Evolutionary conservation across 1,284 basidiomycete genomes (phyloP).

Genomic region (Tylopilus sp.): DNA sequence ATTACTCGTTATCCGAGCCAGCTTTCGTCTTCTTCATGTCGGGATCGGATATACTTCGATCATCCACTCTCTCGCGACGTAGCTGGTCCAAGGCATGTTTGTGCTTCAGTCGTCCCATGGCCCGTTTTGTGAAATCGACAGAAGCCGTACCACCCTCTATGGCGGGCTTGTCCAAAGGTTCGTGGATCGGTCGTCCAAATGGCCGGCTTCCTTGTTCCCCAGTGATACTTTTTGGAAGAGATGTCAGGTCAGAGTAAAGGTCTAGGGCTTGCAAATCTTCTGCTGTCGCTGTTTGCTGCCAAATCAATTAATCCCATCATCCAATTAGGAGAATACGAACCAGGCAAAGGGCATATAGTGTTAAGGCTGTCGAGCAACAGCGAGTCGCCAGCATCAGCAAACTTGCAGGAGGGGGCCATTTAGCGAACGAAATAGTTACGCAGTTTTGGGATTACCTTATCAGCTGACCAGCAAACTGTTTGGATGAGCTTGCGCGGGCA

Average conservation of each 20-base stretch:
- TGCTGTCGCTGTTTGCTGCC: conserved; percentile 39
- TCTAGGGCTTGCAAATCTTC: conserved; percentile 53
- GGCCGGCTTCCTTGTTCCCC: conserved; percentile 43
- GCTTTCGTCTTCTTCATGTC: conserved; percentile 23
- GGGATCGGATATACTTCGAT: background rate
- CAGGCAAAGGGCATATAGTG: conserved; percentile 29
- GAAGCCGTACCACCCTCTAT: background rate
- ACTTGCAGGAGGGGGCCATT: conserved; percentile 11
- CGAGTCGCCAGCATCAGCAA: conserved; percentile 15
- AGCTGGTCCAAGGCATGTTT: conserved; percentile 36
- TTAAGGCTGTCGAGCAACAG: conserved; percentile 27
- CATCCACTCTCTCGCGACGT: conserved; percentile 9
- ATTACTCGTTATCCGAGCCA: conserved; percentile 4
- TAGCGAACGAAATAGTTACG: background rate
- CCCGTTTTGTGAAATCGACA: conserved; percentile 38
- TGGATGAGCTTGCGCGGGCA: conserved; percentile 19
- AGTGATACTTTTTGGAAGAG: conserved; percentile 61
- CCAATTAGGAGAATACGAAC: conserved; percentile 27
- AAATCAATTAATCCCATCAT: background rate
- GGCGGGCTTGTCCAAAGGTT: conserved; percentile 1
- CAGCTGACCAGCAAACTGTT: conserved; percentile 18
- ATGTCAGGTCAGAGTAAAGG: conserved; percentile 55
- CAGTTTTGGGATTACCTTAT: conserved; percentile 14
- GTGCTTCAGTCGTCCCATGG: conserved; percentile 49
- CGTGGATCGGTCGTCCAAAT: conserved; percentile 12